These are phyloP conservation scores for Neurospora sp. DNA, from an alignment of 495 filamentous ascomycete species.

Conservation along the genomic window DNA sequence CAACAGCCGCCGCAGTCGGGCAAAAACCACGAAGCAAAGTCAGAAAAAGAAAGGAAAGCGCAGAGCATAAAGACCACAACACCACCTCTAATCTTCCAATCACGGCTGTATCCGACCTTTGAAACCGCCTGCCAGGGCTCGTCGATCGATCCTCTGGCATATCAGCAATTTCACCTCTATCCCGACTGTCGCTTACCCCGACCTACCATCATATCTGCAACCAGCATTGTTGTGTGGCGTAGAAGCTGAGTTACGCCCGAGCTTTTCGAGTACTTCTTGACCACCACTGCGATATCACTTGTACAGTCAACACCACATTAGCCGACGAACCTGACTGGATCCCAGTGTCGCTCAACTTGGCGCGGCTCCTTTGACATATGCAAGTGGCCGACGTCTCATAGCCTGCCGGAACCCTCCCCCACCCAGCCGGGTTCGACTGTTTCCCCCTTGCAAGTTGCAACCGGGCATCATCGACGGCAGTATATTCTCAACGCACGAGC, in stretches of 20 bases:
- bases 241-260: neutral
- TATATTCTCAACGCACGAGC: neutral
- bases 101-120: neutral
- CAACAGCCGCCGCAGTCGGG: neutral
- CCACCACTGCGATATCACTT: neutral
- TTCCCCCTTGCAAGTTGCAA: neutral
- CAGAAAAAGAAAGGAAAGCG: neutral
- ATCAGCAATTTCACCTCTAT: neutral
- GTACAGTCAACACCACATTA: conserved; percentile 4
- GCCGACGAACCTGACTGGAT: conserved; percentile 1
- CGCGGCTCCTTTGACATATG: conserved; percentile 3
- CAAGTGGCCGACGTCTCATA: neutral
- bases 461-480: neutral
- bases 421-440: neutral
- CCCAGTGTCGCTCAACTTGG: conserved; percentile 4
- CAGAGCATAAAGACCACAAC: neutral
- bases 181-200: neutral
- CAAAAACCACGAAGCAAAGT: neutral
- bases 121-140: neutral
- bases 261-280: neutral
- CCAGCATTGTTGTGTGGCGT: neutral
- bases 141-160: neutral
- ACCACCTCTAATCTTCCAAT: neutral
- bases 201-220: neutral
- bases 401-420: neutral